These are phyloP conservation scores for Hansenula lynferdii DNA, from an alignment of 1,139 yeast species.

Conservation along the genomic window DNA sequence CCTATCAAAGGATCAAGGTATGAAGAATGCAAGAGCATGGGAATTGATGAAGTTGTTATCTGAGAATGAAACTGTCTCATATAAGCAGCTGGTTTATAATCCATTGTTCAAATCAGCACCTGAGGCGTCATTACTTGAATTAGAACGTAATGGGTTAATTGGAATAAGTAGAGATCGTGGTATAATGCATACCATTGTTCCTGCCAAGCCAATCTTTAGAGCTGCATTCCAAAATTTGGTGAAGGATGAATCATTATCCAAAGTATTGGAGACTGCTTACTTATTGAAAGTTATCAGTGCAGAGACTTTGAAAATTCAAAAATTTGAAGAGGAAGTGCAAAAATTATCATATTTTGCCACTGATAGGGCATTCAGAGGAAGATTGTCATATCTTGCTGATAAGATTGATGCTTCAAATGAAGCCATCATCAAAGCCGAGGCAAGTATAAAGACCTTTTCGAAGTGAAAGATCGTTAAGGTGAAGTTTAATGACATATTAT, in stretches of 20 bases:
- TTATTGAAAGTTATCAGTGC: conserved; percentile 47
- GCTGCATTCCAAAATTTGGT: conserved; percentile 75
- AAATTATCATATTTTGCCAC: conserved; percentile 46
- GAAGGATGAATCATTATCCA: conserved; percentile 49
- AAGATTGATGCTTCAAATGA: conserved; percentile 58
- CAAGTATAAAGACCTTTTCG: conserved; percentile 27
- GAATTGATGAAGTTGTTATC: conserved; percentile 64
- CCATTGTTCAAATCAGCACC: conserved; percentile 64
- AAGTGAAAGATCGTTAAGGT: too few species aligned
- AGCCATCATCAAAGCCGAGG: conserved; percentile 43
- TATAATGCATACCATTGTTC: conserved; percentile 54
- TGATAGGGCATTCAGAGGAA: conserved; percentile 46
- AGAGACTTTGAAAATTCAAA: conserved; percentile 61
- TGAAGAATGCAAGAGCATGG: conserved; percentile 89
- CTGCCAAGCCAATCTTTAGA: conserved; percentile 81
- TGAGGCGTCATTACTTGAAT: conserved; percentile 51
- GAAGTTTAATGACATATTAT: background rate
- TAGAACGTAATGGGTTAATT: conserved; percentile 79
- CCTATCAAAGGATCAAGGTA: conserved; percentile 46
- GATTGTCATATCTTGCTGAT: conserved; percentile 60
- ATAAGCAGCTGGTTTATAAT: conserved; percentile 47
- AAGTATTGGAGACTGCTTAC: conserved; percentile 61
- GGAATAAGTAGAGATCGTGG: conserved; percentile 71
- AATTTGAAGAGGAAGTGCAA: conserved; percentile 68
- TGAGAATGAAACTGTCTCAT: conserved; percentile 38